A percentile compares a stretch with the other conserved stretches of the same genome.
These are phyloP conservation scores for Solidago caesia DNA, from an alignment of 129 eudicot genomes.

Conservation along the genomic window DNA sequence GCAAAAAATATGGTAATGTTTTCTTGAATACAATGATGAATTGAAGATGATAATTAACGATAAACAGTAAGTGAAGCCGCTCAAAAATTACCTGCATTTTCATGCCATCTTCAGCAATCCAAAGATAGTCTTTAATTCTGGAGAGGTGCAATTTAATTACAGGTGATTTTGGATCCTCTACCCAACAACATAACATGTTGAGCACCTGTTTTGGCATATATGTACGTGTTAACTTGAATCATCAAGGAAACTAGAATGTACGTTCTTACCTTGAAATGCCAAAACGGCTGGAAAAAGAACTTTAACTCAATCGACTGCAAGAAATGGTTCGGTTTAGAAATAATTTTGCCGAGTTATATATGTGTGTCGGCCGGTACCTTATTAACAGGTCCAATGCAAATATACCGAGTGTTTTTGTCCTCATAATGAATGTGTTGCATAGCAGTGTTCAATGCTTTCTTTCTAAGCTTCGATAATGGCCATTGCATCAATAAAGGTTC, in stretches of 20 bases:
- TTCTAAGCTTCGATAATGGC: slow-evolving; percentile 66
- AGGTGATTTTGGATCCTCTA: slow-evolving; percentile 55
- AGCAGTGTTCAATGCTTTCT: slow-evolving; percentile 47
- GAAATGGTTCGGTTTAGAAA: too few species aligned
- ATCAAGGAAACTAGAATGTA: neutral
- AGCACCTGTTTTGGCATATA: slow-evolving; percentile 43
- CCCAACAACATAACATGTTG: slow-evolving; percentile 74
- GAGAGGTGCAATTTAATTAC: slow-evolving; percentile 50
- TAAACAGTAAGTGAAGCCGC: neutral
- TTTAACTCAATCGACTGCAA: too few species aligned
- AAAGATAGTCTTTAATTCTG: slow-evolving; percentile 60
- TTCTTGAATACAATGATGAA: neutral
- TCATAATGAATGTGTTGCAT: slow-evolving; percentile 78
- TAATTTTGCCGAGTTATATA: too few species aligned
- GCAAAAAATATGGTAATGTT: neutral
- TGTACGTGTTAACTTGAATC: neutral
- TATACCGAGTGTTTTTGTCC: slow-evolving; percentile 59
- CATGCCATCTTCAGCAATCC: slow-evolving; percentile 90
- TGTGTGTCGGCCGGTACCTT: too few species aligned
- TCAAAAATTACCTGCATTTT: slow-evolving; percentile 61
- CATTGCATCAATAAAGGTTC: slow-evolving; percentile 65
- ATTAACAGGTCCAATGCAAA: slow-evolving; percentile 73
- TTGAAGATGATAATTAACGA: neutral
- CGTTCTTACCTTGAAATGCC: too few species aligned
- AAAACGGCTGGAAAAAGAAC: too few species aligned